Evolutionary conservation across 2,329 filamentous ascomycete genomes (phyloP).

Genomic region (Catunica adiposa): DNA sequence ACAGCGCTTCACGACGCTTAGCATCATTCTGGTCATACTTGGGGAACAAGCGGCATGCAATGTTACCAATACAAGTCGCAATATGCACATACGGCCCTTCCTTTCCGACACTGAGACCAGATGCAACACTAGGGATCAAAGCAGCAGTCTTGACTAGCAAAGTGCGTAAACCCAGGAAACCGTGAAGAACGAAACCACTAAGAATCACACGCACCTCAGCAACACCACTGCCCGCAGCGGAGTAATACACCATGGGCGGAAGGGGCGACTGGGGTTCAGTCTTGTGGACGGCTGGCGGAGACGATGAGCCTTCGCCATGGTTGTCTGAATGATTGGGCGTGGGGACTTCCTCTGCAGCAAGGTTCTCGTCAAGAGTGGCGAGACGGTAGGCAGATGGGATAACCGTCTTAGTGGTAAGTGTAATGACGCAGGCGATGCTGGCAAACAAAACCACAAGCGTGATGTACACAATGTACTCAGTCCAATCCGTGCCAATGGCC

Average conservation of each 20-base stretch:
- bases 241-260: slow-evolving; percentile 82
- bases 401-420: slow-evolving; percentile 80
- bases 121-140: slow-evolving; percentile 75
- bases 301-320: slow-evolving; percentile 21
- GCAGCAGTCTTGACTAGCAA: slow-evolving; percentile 71
- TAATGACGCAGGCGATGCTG: slow-evolving; percentile 57
- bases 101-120: slow-evolving; percentile 84
- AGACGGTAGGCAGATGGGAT: slow-evolving; percentile 79
- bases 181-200: slow-evolving; percentile 93
- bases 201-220: slow-evolving; percentile 95
- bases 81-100: slow-evolving; percentile 97
- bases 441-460: slow-evolving; percentile 54
- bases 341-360: slow-evolving; percentile 46
- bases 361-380: slow-evolving; percentile 80
- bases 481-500: slow-evolving; percentile 37
- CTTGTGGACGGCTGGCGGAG: slow-evolving; percentile 16
- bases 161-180: slow-evolving; percentile 79
- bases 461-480: slow-evolving; percentile 67
- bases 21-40: slow-evolving; percentile 93
- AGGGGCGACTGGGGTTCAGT: slow-evolving; percentile 23
- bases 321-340: slow-evolving; percentile 25
- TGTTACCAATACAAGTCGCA: slow-evolving; percentile 86
- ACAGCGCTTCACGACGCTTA: slow-evolving; percentile 86
- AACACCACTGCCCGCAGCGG: slow-evolving; percentile 87
- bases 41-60: slow-evolving; percentile 77